Evolutionary conservation across 306 rosid species (phyloP), one percentile per base, ranked within the genome.

Genomic region (Prinsepia uniflora): DNA sequence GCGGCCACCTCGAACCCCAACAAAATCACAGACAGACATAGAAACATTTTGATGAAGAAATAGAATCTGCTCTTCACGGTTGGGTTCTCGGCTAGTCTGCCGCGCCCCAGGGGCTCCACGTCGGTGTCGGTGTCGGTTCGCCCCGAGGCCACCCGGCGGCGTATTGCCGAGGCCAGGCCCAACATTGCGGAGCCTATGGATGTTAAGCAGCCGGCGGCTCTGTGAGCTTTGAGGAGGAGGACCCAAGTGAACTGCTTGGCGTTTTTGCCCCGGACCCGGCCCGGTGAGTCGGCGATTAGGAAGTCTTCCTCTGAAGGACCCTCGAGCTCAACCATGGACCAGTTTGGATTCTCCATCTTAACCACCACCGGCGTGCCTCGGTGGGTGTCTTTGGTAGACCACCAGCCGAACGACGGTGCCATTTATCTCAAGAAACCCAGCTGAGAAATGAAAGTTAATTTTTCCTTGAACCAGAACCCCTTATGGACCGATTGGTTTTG

Each of bases 301-400:
- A 94, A 81, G 70, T 89, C 96, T 14, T 89, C 96, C 20, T 94
- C 91, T 0, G 88, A 78, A 8, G 96, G 96, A 64, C 90, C 88
- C 67, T 94, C 96, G 0, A 94, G 92, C 78, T 94, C 99, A 12
- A 89, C 96, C 96, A 94, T 89, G 12, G 97, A 89, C 92, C 92
- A 94, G 79, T 91, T 94, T 0, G 99, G 97, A 30, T 91, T 94
- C 74, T 94, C 96, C 99, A 94, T 94, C 77, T 91, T 94, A 14
- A 94, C 96, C 55, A 91, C 97, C 65, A 94, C 97, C 3, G 99
- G 97, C n/a, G 97, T 94, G 63, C 97, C 97, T 1, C 86, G 76
- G 67, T 81, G 96, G 71, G 73, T 53, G 42, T 94, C 91, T 41
- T 90, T 87, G 10, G 43, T 71, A 34, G 43, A 84, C 80, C 92